Base-by-base conservation (phyloP, 805 yeast species). In the Nakazawaea ishiwadae region DNA sequence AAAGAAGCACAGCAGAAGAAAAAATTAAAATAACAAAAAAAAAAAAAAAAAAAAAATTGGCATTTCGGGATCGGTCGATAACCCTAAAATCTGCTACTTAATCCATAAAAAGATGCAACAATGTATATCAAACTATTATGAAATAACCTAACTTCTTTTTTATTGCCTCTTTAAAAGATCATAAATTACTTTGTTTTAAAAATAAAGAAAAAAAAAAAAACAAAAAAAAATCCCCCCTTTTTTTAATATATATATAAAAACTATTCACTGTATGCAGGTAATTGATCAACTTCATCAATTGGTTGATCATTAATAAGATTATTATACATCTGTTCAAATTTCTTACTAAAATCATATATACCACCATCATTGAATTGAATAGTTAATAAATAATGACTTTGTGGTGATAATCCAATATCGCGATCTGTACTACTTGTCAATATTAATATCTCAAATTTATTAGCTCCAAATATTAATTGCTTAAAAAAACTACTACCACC, bases 391-490 rank as follows among this genome's bases (percentile, higher is more conserved):
- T 67, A 70, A 47, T 60, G 63, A 26, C 65, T 61, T 19, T 62
- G 48, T 31, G 55, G 56, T 44, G 67, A 62, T 5, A 67, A 55
- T 1, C 65, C 63, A 5, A 62, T 54, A 4, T 65, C 57, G 4
- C 53, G 49, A 12, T 55, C 42, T 4, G 60, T 52, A 33, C 65
- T 60, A 33, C 12, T 21, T 4, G 39, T 35, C 15, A 35, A 8
- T 14, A 40, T n/a, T 9, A 35, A n/a, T 6, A 39, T 34, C 24
- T 40, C 36, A 12, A 35, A 35, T 21, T 14, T 21, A 15, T 23
- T 75, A 16, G 76, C 63, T 0, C 81, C 81, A 49, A 75, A 12
- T 11, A 38, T 68, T 78, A 77, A 73, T 1, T 79, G 77, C 19
- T 29, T 30, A 4, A 28, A 16, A 31, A 31, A 37, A 11, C 27